These are phyloP conservation scores for Pulveroboletus sp. DNA, from an alignment of 768 basidiomycete species.

Conservation along the genomic window DNA sequence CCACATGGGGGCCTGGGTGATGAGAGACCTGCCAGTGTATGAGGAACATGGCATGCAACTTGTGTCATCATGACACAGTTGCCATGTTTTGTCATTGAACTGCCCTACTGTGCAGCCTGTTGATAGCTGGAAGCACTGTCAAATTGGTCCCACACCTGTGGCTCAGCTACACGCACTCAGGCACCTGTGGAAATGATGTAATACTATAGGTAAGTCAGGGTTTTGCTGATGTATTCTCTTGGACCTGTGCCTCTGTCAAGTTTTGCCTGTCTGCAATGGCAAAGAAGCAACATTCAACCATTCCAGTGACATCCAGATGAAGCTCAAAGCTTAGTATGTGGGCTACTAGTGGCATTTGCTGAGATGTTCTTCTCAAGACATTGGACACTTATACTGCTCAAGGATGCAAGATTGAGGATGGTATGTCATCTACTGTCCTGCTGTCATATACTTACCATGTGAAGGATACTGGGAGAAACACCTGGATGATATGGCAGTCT, in stretches of 20 bases:
- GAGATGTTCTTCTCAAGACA: background rate
- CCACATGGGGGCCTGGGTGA: too few relatives aligned
- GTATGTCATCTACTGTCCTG: background rate
- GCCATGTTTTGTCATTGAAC: too few relatives aligned
- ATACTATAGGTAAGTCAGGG: too few relatives aligned
- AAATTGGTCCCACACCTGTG: too few relatives aligned
- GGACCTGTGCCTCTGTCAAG: background rate
- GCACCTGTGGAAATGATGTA: too few relatives aligned
- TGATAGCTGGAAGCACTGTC: too few relatives aligned
- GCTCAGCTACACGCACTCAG: too few relatives aligned
- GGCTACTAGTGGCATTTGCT: background rate
- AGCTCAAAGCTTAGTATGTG: background rate
- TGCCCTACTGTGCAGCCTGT: too few relatives aligned
- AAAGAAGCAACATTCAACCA: background rate
- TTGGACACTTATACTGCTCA: background rate
- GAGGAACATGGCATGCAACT: too few relatives aligned
- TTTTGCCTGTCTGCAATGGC: background rate
- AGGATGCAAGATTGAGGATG: background rate
- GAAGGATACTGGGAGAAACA: background rate
- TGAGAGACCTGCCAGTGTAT: too few relatives aligned
- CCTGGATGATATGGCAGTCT: background rate
- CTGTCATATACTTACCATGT: background rate
- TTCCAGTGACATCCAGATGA: background rate
- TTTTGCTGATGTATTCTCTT: too few relatives aligned
- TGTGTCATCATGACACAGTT: too few relatives aligned